Conservation (phyloP, 2,329 filamentous ascomycete genomes). For the Neofusicoccum sp. region DNA sequence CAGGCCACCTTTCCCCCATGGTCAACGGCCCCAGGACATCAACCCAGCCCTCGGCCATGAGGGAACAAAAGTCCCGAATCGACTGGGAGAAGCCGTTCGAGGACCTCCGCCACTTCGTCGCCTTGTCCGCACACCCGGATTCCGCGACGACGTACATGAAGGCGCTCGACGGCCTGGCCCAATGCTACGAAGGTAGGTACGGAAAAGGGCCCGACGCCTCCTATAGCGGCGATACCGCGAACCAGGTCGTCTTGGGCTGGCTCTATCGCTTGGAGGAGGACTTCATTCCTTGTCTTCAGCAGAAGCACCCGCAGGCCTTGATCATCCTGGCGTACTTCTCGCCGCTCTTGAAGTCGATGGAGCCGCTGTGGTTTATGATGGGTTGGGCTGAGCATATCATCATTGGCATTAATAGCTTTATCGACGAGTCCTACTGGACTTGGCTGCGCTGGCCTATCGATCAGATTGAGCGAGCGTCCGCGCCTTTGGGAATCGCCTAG, state of each 20-base stretch:
- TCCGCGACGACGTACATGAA: neutral
- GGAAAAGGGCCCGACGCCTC: neutral
- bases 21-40: neutral
- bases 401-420: neutral
- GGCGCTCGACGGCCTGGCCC: neutral
- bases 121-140: neutral
- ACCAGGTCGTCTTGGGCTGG: conserved; percentile 3
- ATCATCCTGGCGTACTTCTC: conserved; percentile 3
- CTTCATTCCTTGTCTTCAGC: neutral
- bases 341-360: neutral
- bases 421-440: neutral
- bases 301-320: conserved; percentile 3
- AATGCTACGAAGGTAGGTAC: neutral
- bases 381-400: conserved; percentile 19
- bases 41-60: neutral
- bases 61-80: neutral
- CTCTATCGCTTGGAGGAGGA: conserved; percentile 1
- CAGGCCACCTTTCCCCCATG: neutral
- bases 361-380: conserved; percentile 14
- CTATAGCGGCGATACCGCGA: neutral
- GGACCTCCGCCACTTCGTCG: neutral
- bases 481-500: no score
- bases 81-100: neutral
- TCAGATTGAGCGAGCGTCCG: conserved; percentile 8
- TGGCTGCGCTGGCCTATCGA: conserved; percentile 19